phyloP scores from a whole-genome alignment of 1,284 basidiomycete species.

The Tylopilus sp. region DNA sequence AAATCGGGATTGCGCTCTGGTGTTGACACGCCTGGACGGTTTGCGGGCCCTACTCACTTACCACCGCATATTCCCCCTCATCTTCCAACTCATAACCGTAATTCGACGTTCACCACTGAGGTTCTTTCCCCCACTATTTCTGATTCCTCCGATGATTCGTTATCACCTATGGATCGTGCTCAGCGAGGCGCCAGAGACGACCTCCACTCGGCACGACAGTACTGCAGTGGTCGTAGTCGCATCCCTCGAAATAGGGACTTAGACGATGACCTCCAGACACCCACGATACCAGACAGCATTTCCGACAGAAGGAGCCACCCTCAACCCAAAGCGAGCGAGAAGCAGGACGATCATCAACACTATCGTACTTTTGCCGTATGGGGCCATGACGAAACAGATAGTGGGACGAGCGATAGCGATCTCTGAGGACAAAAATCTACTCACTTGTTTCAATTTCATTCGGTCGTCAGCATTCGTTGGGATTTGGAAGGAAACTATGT shows the following conservation, averaged over 20 bases:
- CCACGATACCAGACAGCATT: slow-evolving; percentile 60
- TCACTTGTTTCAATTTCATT: slow-evolving; percentile 8
- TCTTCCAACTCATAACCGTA: slow-evolving; percentile 22
- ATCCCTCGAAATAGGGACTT: slow-evolving; percentile 68
- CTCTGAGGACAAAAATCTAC: slow-evolving; percentile 19
- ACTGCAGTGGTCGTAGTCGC: slow-evolving; percentile 60
- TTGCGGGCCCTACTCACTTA: slow-evolving; percentile 71
- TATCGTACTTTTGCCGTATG: slow-evolving; percentile 81
- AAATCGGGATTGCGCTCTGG: slow-evolving; percentile 63
- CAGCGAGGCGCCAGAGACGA: slow-evolving; percentile 66
- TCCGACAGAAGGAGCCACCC: slow-evolving; percentile 47
- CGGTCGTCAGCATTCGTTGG: slow-evolving; percentile 2
- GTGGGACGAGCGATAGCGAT: slow-evolving; percentile 81
- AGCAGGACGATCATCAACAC: slow-evolving; percentile 53
- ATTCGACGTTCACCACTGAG: slow-evolving; percentile 18
- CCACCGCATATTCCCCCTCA: slow-evolving; percentile 52
- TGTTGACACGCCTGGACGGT: slow-evolving; percentile 83
- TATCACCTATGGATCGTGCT: slow-evolving; percentile 37
- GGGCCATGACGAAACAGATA: slow-evolving; percentile 91
- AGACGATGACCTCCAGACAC: slow-evolving; percentile 65
- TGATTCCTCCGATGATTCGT: slow-evolving; percentile 46
- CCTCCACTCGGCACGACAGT: slow-evolving; percentile 57
- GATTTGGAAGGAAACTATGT: neutral
- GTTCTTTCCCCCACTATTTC: slow-evolving; percentile 58
- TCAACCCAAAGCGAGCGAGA: slow-evolving; percentile 51